Conservation (phyloP, 2,329 filamentous ascomycete genomes). For the Coniella vitis region DNA sequence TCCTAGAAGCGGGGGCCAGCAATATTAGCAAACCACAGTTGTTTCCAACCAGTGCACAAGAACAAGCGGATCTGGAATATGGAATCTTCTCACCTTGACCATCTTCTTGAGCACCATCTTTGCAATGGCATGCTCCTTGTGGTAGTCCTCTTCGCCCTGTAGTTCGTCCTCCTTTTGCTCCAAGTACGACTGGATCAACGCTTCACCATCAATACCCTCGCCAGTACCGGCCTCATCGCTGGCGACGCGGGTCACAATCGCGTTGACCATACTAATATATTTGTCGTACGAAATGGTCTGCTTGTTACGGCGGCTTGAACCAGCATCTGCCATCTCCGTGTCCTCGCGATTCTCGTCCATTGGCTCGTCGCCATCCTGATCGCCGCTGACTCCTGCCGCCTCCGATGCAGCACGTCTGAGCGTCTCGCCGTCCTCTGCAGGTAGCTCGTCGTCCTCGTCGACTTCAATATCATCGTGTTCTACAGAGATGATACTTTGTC, state of each 20-base stretch:
- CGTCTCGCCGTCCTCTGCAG: constrained; percentile 38
- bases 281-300: constrained; percentile 94
- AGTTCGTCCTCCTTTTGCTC: constrained; percentile 85
- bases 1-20: constrained; percentile 52
- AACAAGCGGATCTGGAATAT: too few species aligned
- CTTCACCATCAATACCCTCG: constrained; percentile 79
- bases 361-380: constrained; percentile 39
- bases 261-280: constrained; percentile 84
- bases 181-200: constrained; percentile 80
- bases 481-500: constrained; percentile 94
- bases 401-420: constrained; percentile 42
- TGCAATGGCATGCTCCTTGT: constrained; percentile 65
- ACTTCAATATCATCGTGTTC: constrained; percentile 97
- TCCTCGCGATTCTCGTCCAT: constrained; percentile 34
- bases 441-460: constrained; percentile 56
- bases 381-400: constrained; percentile 41
- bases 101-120: constrained; percentile 89
- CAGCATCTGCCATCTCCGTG: constrained; percentile 20
- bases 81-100: constrained; percentile 66
- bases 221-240: constrained; percentile 70
- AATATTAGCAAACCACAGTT: constrained; percentile 22
- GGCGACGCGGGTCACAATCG: constrained; percentile 74
- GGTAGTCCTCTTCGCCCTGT: constrained; percentile 71
- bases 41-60: background rate
- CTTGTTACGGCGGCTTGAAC: constrained; percentile 39